Percentiles rank a stretch among this genome's conserved stretches.
These are phyloP conservation scores for Pseudogymnoascus sp. DNA, from an alignment of 2,329 filamentous ascomycete genomes.

Conservation along the genomic window DNA sequence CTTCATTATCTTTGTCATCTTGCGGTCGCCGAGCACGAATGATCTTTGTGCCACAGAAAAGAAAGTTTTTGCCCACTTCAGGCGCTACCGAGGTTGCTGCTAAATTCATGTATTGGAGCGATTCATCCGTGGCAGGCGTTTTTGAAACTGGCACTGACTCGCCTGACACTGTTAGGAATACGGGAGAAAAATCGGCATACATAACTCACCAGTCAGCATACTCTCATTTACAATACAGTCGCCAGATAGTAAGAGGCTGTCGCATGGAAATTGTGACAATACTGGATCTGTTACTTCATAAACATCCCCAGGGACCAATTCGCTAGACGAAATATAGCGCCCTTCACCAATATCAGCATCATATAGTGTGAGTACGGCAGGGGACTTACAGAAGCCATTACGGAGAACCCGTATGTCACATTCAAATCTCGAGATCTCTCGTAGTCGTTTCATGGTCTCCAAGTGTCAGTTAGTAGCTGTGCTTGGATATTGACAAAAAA, in stretches of 20 bases:
- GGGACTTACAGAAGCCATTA: conserved; percentile 75
- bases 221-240: conserved; percentile 99
- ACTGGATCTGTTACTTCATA: conserved; percentile 95
- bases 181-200: conserved; percentile 3
- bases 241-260: conserved; percentile 82
- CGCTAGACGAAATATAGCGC: conserved; percentile 77
- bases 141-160: conserved; percentile 98
- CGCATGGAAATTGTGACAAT: conserved; percentile 79
- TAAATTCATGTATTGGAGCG: conserved; percentile 68
- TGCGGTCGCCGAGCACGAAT: conserved; percentile 84
- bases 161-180: conserved; percentile 39
- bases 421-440: conserved; percentile 89
- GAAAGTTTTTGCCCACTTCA: conserved; percentile 76
- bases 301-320: conserved; percentile 89
- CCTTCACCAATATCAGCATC: conserved; percentile 35
- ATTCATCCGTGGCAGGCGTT: conserved; percentile 71
- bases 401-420: conserved; percentile 90
- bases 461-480: conserved; percentile 12
- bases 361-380: conserved; percentile 9
- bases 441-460: conserved; percentile 78
- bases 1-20: conserved; percentile 77
- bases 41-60: conserved; percentile 94
- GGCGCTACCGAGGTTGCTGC: conserved; percentile 75
- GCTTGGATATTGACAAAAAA: conserved; percentile 13
- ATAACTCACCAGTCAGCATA: conserved; percentile 69